phyloP scores from a whole-genome alignment of 2,329 filamentous ascomycete genomes.

The Paraphoma sp. region DNA sequence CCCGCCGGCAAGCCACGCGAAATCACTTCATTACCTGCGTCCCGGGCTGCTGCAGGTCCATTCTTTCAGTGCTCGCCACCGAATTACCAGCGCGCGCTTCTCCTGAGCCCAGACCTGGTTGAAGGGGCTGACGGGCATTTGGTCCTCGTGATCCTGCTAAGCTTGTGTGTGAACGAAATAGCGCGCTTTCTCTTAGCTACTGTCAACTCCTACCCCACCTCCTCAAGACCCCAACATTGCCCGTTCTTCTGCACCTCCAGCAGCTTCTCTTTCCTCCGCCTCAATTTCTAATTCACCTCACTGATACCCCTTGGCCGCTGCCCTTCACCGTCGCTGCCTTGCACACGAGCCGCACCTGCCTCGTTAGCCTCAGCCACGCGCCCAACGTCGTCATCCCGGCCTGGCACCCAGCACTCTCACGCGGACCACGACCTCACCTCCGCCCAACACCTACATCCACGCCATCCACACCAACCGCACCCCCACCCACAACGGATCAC shows the following conservation, averaged over 20 bases:
- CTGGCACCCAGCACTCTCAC: conserved; percentile 27
- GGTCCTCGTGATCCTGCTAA: background rate
- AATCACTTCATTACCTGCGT: conserved; percentile 7
- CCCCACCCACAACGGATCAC: conserved; percentile 62
- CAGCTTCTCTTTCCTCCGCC: conserved; percentile 20
- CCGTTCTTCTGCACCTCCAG: conserved; percentile 26
- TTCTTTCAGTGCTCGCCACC: conserved; percentile 4
- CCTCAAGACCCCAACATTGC: conserved; percentile 29
- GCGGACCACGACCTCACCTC: conserved; percentile 29
- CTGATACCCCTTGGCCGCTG: conserved; percentile 7
- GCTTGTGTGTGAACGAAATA: conserved; percentile 17
- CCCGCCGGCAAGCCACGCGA: conserved; percentile 15
- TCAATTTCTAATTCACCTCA: conserved; percentile 29
- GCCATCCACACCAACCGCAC: conserved; percentile 1
- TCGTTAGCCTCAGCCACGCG: conserved; percentile 21
- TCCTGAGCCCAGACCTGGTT: conserved; percentile 21
- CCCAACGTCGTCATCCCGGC: conserved; percentile 19
- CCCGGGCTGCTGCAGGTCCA: conserved; percentile 13
- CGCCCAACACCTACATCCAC: conserved; percentile 24
- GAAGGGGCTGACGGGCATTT: conserved; percentile 11
- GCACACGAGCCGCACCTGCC: conserved; percentile 22
- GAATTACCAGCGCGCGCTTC: conserved; percentile 9
- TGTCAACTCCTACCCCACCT: conserved; percentile 32
- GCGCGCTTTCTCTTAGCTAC: conserved; percentile 7
- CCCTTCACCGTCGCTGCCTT: conserved; percentile 21